Conservation (phyloP, 805 yeast genomes). For the Middelhovenomyces tepae region DNA sequence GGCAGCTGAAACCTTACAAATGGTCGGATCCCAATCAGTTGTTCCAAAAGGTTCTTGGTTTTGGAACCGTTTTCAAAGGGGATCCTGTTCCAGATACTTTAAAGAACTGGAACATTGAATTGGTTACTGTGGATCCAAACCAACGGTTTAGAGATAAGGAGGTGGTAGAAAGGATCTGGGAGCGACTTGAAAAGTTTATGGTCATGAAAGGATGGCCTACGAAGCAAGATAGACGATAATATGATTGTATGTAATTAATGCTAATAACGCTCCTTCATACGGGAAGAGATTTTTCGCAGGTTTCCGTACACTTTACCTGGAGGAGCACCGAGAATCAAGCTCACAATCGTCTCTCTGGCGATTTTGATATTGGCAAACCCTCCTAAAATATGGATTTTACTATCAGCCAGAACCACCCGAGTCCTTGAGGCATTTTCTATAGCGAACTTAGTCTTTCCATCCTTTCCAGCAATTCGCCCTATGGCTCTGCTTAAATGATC, state of each 20-base stretch:
- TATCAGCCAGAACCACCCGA: constrained; percentile 93
- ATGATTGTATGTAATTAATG: not conserved
- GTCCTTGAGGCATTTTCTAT: constrained; percentile 98
- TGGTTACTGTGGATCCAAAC: constrained; percentile 66
- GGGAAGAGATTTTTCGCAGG: constrained; percentile 90
- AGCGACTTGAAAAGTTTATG: constrained; percentile 65
- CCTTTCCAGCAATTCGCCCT: constrained; percentile 99
- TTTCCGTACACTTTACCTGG: constrained; percentile 98
- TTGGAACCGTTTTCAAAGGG: constrained; percentile 63
- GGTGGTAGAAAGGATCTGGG: constrained; percentile 81
- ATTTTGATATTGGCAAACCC: constrained; percentile 95
- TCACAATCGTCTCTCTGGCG: constrained; percentile 97
- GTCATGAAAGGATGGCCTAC: constrained; percentile 56
- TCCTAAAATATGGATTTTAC: constrained; percentile 92
- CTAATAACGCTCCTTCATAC: constrained; percentile 92
- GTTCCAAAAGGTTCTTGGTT: constrained; percentile 81
- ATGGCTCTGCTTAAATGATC: constrained; percentile 98
- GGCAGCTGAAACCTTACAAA: constrained; percentile 91
- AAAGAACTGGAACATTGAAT: constrained; percentile 82
- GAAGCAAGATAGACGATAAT: constrained; percentile 5
- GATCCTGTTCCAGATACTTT: constrained; percentile 72
- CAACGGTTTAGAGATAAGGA: constrained; percentile 85
- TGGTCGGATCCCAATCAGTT: constrained; percentile 71
- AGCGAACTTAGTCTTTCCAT: constrained; percentile 97
- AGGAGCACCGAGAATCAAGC: constrained; percentile 92